phyloP scores from a whole-genome alignment of 352 stramenopile genomes.

The Pythium angustatum region DNA sequence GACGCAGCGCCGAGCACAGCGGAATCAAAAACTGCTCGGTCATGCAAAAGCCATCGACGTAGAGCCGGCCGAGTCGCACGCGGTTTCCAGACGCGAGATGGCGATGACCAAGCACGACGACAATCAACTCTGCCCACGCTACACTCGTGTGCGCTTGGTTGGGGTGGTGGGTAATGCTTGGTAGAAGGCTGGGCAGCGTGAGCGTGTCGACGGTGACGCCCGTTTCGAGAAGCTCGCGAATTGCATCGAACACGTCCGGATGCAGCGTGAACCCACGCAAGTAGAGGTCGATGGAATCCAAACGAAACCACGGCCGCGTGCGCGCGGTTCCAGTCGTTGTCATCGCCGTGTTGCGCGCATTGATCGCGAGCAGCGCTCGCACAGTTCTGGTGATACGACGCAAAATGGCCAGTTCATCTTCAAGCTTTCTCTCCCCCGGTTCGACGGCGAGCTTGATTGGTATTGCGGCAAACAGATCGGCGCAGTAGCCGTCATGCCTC shows the following conservation, averaged over 20 bases:
- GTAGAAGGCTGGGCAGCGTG: no score
- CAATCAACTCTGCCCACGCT: neutral
- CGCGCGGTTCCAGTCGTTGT: no score
- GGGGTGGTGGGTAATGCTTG: neutral
- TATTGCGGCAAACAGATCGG: no score
- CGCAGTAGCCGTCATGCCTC: no score
- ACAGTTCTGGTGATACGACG: no score
- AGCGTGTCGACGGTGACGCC: slow-evolving; percentile 4
- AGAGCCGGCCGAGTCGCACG: neutral
- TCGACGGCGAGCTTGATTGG: no score
- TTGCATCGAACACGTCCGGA: neutral
- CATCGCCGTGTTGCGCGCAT: no score
- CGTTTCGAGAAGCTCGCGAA: slow-evolving; percentile 4
- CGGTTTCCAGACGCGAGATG: neutral
- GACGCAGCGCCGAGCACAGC: neutral
- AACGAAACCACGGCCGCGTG: neutral
- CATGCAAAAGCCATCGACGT: neutral
- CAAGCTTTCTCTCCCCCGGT: no score
- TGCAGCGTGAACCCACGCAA: neutral
- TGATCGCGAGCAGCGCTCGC: no score
- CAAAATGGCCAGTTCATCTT: no score
- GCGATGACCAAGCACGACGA: neutral
- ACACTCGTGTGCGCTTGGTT: neutral
- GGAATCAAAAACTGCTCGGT: neutral
- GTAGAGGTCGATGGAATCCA: neutral